phyloP scores from a whole-genome alignment of 495 filamentous ascomycete genomes.

The Talaromyces ruber region DNA sequence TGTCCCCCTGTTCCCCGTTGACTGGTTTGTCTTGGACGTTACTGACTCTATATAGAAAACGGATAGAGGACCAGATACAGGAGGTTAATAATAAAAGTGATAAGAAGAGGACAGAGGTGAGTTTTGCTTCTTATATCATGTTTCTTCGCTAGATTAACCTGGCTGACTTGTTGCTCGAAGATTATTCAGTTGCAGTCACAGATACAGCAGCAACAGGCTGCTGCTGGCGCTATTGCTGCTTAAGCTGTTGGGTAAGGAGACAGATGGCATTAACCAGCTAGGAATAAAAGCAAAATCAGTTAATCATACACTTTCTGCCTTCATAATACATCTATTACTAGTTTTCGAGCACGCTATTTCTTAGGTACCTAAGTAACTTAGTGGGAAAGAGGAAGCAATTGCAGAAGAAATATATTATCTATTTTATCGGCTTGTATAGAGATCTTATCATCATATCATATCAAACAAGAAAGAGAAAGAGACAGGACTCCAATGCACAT shows the following conservation, averaged over 20 bases:
- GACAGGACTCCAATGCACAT: not conserved
- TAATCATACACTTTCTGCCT: no score
- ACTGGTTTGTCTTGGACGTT: not conserved
- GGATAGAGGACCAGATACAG: constrained; percentile 74
- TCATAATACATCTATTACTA: no score
- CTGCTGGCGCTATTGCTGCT: constrained; percentile 23
- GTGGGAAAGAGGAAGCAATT: not conserved
- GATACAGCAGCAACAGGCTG: constrained; percentile 29
- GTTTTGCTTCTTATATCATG: not conserved
- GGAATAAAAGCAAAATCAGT: not conserved
- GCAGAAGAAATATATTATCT: not conserved
- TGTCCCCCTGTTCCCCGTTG: constrained; percentile 11
- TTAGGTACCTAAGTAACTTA: no score
- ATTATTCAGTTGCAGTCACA: constrained; percentile 37
- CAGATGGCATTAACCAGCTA: not conserved
- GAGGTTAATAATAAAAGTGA: constrained; percentile 75
- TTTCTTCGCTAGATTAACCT: not conserved
- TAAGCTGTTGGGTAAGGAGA: not conserved
- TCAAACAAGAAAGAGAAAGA: not conserved
- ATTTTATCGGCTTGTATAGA: not conserved
- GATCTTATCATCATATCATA: not conserved
- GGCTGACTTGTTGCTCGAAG: constrained; percentile 12
- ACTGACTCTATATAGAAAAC: constrained; percentile 46
- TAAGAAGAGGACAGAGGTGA: constrained; percentile 65
- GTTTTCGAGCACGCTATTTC: no score